phyloP scores from a whole-genome alignment of 1,284 basidiomycete genomes.

The Salmacisia buchloeana region DNA sequence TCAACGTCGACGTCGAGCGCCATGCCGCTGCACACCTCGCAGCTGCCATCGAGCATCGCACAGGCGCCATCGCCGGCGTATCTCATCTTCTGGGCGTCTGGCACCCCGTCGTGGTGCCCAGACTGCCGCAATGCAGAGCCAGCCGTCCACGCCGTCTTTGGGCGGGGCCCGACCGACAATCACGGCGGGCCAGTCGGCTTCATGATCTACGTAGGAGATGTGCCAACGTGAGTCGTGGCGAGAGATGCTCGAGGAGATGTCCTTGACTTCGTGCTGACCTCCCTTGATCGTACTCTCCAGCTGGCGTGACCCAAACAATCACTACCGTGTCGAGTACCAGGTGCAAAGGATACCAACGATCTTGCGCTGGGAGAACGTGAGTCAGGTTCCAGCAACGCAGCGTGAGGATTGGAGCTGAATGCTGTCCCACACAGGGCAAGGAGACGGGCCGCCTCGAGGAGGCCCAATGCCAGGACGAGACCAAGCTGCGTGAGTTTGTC shows the following conservation, averaged over 20 bases:
- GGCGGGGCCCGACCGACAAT: background rate
- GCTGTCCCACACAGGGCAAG: conserved; percentile 28
- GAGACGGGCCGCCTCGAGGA: conserved; percentile 28
- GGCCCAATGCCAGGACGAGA: conserved; percentile 23
- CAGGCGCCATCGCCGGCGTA: conserved; percentile 10
- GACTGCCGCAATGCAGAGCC: conserved; percentile 33
- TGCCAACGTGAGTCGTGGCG: conserved; percentile 14
- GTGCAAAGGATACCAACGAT: conserved; percentile 31
- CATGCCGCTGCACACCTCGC: background rate
- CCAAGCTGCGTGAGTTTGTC: conserved; percentile 20
- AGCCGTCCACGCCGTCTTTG: conserved; percentile 24
- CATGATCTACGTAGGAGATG: conserved; percentile 27
- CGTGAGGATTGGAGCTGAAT: no score
- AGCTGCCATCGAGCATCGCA: background rate
- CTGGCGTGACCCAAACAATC: conserved; percentile 27
- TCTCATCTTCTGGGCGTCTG: conserved; percentile 34
- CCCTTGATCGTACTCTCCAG: conserved; percentile 1
- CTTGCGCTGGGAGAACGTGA: conserved; percentile 16
- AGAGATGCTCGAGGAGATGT: background rate
- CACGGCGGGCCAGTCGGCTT: conserved; percentile 15
- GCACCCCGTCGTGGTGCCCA: conserved; percentile 32
- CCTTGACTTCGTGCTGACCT: background rate
- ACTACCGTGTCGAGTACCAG: conserved; percentile 20
- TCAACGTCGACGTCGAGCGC: background rate
- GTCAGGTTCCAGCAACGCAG: background rate